Evolutionary conservation across 2,329 filamentous ascomycete species (phyloP), one percentile per base, ranked within the genome.

Genomic region (Xylaria sp.): DNA sequence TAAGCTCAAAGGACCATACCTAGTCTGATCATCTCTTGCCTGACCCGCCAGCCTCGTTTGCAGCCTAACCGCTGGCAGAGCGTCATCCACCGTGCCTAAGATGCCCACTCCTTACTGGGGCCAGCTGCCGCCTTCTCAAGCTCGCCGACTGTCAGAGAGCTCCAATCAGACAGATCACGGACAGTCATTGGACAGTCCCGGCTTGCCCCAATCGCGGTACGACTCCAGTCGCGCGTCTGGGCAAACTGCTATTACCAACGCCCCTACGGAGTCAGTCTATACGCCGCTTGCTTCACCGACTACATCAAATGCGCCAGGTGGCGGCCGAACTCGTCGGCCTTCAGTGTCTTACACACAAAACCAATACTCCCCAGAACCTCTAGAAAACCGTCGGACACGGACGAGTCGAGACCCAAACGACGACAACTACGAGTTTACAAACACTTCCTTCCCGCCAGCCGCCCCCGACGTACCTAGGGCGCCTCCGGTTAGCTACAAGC

Each of bases 381-480:
- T 78, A 49, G 83, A 84, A 67, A 84, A 79, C 74, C 80, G 82
- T 63, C 78, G 80, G 68, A 80, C 81, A 69, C 81, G 82, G 36
- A 79, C 80, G 56, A 82, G 79, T 72, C 81, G 79, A 66, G 80
- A 81, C 68, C 81, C 82, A 67, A 81, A 83, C 49, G 82, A 84
- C 49, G 77, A 82, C 66, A 77, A 79, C 15, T 72, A 79, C 70
- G 80, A 82, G 44, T 76, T 80, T 61, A 67, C 76, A 40, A 69
- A 74, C 72, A 71, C 78, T 57, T 76, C 81, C 6, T 76, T 81
- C 53, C 83, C 80, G 11, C 85, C 88, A 20, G 81, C 83, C 59
- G 88, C 86, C 40, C 88, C 90, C 71, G 90, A 92, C 72, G 86
- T 85, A 33, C 88, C 90, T 63, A 84, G 84, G 74, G 85, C 82